phyloP scores from a whole-genome alignment of 1,139 yeast species.

The Sugiyamaella novakii region DNA sequence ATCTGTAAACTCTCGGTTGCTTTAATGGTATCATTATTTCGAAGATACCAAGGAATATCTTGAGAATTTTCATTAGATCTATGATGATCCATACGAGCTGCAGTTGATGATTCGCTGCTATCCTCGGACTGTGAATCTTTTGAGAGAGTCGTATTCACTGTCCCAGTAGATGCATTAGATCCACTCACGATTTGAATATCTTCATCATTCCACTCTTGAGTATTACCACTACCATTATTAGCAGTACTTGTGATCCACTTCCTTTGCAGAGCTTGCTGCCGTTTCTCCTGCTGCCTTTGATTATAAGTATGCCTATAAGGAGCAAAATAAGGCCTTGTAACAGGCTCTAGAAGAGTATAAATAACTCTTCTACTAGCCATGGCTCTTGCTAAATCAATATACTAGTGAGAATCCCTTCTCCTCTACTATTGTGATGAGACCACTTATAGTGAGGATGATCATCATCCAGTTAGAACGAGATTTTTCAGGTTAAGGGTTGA shows the following conservation, averaged over 20 bases:
- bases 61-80: slow-evolving; percentile 1
- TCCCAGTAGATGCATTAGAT: no score
- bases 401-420: background rate
- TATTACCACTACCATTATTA: background rate
- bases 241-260: slow-evolving; percentile 12
- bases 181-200: background rate
- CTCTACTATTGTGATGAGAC: no score
- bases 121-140: background rate
- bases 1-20: slow-evolving; percentile 25
- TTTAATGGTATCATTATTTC: slow-evolving; percentile 31
- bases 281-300: slow-evolving; percentile 11
- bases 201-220: slow-evolving; percentile 14
- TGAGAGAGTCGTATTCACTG: no score
- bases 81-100: background rate
- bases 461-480: slow-evolving; percentile 14
- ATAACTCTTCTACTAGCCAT: slow-evolving; percentile 22
- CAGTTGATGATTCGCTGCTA: background rate
- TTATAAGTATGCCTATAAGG: slow-evolving; percentile 16
- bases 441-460: no score
- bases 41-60: slow-evolving; percentile 37
- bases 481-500: slow-evolving; percentile 15
- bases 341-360: slow-evolving; percentile 21
- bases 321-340: slow-evolving; percentile 19
- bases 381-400: background rate
- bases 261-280: slow-evolving; percentile 14